A percentile compares a stretch with the other conserved stretches of the same genome.
phyloP scores from a whole-genome alignment of 495 filamentous ascomycete species.

The Massariosphaeria phaeospora region DNA sequence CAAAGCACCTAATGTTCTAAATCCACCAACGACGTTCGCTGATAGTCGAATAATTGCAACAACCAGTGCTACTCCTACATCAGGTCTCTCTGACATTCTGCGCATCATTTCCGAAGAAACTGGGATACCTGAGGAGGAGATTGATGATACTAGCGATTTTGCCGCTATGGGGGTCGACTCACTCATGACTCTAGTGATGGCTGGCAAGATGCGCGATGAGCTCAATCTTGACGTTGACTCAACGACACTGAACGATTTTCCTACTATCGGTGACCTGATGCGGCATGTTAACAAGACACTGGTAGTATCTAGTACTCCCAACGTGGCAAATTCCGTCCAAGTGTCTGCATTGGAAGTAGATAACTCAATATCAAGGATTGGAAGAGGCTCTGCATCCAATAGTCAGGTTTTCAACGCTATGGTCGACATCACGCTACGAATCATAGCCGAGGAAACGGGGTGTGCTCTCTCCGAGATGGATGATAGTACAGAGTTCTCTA shows the following conservation, averaged over 20 bases:
- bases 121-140: constrained; percentile 9
- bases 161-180: constrained; percentile 50
- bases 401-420: too few relatives aligned
- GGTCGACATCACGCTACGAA: too few relatives aligned
- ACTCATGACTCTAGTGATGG: constrained; percentile 46
- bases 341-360: too few relatives aligned
- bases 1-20: too few relatives aligned
- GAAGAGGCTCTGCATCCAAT: too few relatives aligned
- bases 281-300: too few relatives aligned
- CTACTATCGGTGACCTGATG: constrained; percentile 47
- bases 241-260: constrained; percentile 52
- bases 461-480: background rate
- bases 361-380: too few relatives aligned
- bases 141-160: constrained; percentile 36
- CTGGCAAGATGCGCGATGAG: constrained; percentile 39
- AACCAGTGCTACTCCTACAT: too few relatives aligned
- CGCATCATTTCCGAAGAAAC: background rate
- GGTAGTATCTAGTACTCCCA: too few relatives aligned
- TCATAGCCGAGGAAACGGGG: background rate
- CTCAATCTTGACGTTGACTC: constrained; percentile 40
- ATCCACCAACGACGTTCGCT: too few relatives aligned
- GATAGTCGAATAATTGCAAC: too few relatives aligned
- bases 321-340: too few relatives aligned
- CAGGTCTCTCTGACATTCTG: background rate
- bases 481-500: background rate